Evolutionary conservation across 2,329 filamentous ascomycete genomes (phyloP).

Genomic region (Coleophoma crateriformis): DNA sequence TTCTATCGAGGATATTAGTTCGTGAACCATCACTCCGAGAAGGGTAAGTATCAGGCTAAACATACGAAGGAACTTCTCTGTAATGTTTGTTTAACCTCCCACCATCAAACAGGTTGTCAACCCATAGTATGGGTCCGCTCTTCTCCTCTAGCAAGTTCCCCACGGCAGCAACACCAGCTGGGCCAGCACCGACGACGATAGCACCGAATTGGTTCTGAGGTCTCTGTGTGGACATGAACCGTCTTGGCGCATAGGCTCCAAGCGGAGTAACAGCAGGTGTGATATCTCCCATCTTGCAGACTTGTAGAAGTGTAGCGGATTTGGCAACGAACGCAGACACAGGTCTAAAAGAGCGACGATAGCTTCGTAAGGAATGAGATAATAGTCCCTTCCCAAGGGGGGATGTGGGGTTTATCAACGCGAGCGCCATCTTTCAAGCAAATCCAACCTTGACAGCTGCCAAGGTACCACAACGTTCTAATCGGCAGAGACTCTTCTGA

Average conservation of each 20-base stretch:
- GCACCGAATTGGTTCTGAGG: slow-evolving; percentile 35
- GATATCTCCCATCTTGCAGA: too few relatives aligned
- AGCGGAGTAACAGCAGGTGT: not conserved
- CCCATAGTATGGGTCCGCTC: slow-evolving; percentile 47
- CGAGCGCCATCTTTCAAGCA: too few relatives aligned
- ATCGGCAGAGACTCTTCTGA: too few relatives aligned
- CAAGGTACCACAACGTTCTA: too few relatives aligned
- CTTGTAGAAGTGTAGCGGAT: too few relatives aligned
- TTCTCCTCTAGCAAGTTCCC: slow-evolving; percentile 55
- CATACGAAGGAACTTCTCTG: slow-evolving; percentile 49
- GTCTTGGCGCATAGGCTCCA: not conserved
- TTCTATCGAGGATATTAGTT: slow-evolving; percentile 29
- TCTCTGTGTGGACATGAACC: not conserved
- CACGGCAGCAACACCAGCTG: slow-evolving; percentile 52
- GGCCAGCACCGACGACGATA: slow-evolving; percentile 53
- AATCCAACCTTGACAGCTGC: too few relatives aligned
- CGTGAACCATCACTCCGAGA: not conserved
- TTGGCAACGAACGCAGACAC: too few relatives aligned
- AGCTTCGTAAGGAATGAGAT: too few relatives aligned
- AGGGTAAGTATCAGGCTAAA: not conserved
- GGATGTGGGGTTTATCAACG: too few relatives aligned
- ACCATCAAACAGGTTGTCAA: slow-evolving; percentile 49
- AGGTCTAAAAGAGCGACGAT: too few relatives aligned
- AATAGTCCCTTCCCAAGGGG: too few relatives aligned
- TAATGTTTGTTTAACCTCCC: slow-evolving; percentile 48